Percentiles rank a stretch among this genome's conserved stretches.
Conservation (phyloP, 129 eudicot genomes). For the Centaurea solstitialis region DNA sequence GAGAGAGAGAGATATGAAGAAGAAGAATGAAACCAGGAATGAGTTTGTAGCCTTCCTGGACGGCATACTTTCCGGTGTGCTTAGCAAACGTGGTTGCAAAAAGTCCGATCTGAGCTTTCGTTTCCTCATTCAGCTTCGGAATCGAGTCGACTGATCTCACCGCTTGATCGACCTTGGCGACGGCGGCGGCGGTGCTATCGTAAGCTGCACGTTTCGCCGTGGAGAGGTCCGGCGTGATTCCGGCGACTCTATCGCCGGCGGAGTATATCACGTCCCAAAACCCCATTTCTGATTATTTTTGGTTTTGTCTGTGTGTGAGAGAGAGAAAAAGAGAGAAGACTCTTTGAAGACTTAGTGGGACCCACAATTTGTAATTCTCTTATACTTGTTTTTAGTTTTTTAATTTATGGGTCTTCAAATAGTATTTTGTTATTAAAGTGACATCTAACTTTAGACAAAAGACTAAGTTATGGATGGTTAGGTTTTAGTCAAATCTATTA, state of each 20-base stretch:
- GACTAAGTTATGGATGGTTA: too few species aligned
- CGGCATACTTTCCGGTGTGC: conserved; percentile 5
- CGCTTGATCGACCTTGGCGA: conserved; percentile 17
- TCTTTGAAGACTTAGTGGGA: neutral
- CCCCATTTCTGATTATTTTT: conserved; percentile 10
- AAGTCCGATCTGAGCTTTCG: conserved; percentile 1
- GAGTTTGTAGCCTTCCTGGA: conserved; percentile 29
- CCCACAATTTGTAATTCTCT: too few species aligned
- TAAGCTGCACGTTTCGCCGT: conserved; percentile 15
- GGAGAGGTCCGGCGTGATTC: neutral
- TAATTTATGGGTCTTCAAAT: too few species aligned
- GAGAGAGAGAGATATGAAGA: neutral
- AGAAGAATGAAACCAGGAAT: conserved; percentile 12
- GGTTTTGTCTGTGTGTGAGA: neutral
- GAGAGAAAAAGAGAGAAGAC: neutral
- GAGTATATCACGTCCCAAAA: conserved; percentile 21
- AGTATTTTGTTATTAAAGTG: too few species aligned
- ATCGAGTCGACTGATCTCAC: conserved; percentile 3
- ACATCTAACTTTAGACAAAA: too few species aligned
- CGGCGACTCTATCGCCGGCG: conserved; percentile 9
- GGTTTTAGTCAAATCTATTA: too few species aligned
- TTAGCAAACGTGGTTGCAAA: conserved; percentile 24
- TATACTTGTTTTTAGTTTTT: too few species aligned
- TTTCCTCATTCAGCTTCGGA: conserved; percentile 14
- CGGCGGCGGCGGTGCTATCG: conserved; percentile 4